phyloP scores from a whole-genome alignment of 1,284 basidiomycete species.

The Sporisorium graminicola region DNA sequence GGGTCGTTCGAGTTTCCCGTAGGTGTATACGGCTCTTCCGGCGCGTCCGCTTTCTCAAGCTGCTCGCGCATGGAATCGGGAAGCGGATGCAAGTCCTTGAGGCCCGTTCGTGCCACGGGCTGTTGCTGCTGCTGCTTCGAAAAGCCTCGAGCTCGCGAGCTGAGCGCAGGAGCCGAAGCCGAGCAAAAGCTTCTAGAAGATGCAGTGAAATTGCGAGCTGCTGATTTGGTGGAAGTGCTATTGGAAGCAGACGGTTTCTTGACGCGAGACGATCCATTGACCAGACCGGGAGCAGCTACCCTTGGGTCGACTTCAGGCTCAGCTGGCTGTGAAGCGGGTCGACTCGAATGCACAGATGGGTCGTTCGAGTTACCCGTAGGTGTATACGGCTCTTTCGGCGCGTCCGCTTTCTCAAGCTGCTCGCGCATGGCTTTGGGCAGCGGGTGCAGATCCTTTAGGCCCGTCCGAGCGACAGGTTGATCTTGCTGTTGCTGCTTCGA shows the following conservation, averaged over 20 bases:
- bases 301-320: conserved; percentile 39
- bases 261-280: conserved; percentile 16
- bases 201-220: conserved; percentile 12
- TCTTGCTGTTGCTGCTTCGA: conserved; percentile 27
- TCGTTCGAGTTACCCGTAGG: conserved; percentile 53
- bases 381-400: conserved; percentile 41
- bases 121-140: conserved; percentile 26
- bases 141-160: conserved; percentile 27
- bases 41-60: conserved; percentile 32
- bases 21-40: conserved; percentile 42
- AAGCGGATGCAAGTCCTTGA: conserved; percentile 49
- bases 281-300: conserved; percentile 50
- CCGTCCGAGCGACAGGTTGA: conserved; percentile 24
- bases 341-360: conserved; percentile 52
- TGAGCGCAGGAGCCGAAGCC: conserved; percentile 26
- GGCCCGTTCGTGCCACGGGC: conserved; percentile 27
- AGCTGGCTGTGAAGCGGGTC: conserved; percentile 46
- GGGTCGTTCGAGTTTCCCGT: conserved; percentile 54
- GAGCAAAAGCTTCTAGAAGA: conserved; percentile 22
- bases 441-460: conserved; percentile 48
- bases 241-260: neutral
- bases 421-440: conserved; percentile 47
- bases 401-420: conserved; percentile 35
- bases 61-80: conserved; percentile 48
- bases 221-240: conserved; percentile 20